Evolutionary conservation across 2,329 filamentous ascomycete genomes (phyloP).

Genomic region (Plenodomus biglobosus): DNA sequence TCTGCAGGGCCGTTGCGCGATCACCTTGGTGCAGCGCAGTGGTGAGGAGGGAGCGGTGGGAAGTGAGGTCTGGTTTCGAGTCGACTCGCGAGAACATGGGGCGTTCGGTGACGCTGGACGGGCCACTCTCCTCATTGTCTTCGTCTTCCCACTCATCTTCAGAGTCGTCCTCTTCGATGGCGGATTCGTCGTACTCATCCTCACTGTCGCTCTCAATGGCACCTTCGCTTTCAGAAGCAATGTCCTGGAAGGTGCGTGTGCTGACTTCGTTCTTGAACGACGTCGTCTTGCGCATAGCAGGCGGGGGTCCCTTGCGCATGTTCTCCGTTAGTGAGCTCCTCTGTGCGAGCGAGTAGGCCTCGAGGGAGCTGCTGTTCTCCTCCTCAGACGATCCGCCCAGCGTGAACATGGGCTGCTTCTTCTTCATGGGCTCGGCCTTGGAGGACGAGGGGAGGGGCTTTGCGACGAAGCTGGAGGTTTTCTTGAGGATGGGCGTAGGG

Average conservation of each 20-base stretch:
- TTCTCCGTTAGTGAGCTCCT: conserved; percentile 59
- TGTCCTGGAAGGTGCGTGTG: conserved; percentile 64
- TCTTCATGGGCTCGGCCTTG: conserved; percentile 54
- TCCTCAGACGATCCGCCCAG: conserved; percentile 82
- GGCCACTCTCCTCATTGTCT: conserved; percentile 74
- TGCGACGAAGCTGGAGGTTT: conserved; percentile 37
- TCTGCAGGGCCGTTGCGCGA: conserved; percentile 68
- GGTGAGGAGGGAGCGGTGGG: conserved; percentile 84
- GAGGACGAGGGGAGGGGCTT: conserved; percentile 32
- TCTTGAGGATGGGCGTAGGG: conserved; percentile 63
- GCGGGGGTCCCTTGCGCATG: conserved; percentile 47
- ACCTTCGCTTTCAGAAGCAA: conserved; percentile 58
- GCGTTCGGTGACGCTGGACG: conserved; percentile 78
- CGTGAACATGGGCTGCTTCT: conserved; percentile 70
- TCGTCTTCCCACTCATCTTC: conserved; percentile 61
- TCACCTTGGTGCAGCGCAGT: conserved; percentile 82
- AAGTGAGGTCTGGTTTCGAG: conserved; percentile 80
- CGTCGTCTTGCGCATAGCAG: conserved; percentile 67
- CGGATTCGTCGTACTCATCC: conserved; percentile 60
- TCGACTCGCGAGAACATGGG: conserved; percentile 87
- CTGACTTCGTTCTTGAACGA: conserved; percentile 79
- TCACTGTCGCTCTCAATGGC: conserved; percentile 62
- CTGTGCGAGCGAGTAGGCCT: conserved; percentile 54
- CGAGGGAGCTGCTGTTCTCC: conserved; percentile 77
- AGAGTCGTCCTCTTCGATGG: conserved; percentile 63